These are phyloP conservation scores for Daldinia vernicosa DNA, from an alignment of 495 filamentous ascomycete species.

Conservation along the genomic window DNA sequence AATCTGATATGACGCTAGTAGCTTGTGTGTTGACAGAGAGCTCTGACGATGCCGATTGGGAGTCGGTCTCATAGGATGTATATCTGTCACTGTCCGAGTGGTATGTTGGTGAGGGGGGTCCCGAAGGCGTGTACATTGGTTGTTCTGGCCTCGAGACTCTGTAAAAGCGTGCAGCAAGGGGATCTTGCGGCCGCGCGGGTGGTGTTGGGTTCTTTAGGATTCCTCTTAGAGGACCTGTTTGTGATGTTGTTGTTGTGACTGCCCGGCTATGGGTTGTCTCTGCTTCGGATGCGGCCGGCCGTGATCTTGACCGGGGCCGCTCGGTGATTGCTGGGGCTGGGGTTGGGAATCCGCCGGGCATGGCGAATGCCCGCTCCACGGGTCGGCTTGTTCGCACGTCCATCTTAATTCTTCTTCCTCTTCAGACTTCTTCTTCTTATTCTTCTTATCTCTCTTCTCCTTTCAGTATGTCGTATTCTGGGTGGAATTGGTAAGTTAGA, in stretches of 20 bases:
- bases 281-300: conserved; percentile 39
- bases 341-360: conserved; percentile 44
- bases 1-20: conserved; percentile 50
- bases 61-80: conserved; percentile 52
- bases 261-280: conserved; percentile 38
- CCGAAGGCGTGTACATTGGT: conserved; percentile 14
- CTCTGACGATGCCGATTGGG: conserved; percentile 54
- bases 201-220: conserved; percentile 45
- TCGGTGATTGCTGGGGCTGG: conserved; percentile 27
- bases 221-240: conserved; percentile 37
- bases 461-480: conserved; percentile 35
- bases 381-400: conserved; percentile 35
- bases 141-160: conserved; percentile 33
- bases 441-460: conserved; percentile 5
- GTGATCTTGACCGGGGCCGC: conserved; percentile 35
- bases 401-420: conserved; percentile 18
- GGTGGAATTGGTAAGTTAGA: conserved; percentile 38
- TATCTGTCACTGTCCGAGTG: conserved; percentile 43
- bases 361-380: conserved; percentile 32
- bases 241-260: conserved; percentile 28
- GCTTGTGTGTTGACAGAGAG: conserved; percentile 57
- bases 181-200: conserved; percentile 31
- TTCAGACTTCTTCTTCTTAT: neutral
- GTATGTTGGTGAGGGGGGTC: conserved; percentile 44
- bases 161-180: conserved; percentile 46